phyloP scores from a whole-genome alignment of 2,329 filamentous ascomycete species.

The Fusarium sp. region DNA sequence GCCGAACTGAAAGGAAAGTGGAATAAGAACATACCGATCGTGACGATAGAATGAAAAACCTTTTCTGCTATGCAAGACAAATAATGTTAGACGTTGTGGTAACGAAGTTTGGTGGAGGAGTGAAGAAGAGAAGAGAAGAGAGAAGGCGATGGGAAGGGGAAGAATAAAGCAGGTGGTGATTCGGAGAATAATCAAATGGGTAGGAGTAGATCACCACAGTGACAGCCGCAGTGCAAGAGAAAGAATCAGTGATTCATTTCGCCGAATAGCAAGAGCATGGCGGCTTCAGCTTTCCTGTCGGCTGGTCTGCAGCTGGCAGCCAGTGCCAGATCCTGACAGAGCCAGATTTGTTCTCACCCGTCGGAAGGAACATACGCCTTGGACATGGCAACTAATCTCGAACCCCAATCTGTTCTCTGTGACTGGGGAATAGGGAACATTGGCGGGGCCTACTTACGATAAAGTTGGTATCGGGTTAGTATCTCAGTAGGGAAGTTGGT shows the following conservation, averaged over 20 bases:
- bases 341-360: background rate
- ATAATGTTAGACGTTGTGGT: conserved; percentile 30
- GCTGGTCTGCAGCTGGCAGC: conserved; percentile 26
- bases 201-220: background rate
- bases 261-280: conserved; percentile 5
- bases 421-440: background rate
- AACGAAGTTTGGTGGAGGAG: conserved; percentile 22
- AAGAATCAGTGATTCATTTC: conserved; percentile 39
- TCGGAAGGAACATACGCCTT: background rate
- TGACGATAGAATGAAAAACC: conserved; percentile 21
- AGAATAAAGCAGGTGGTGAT: conserved; percentile 22
- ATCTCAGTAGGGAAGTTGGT: background rate
- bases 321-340: conserved; percentile 19
- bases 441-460: conserved; percentile 12
- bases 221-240: background rate
- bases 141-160: conserved; percentile 16
- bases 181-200: conserved; percentile 23
- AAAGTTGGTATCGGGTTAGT: background rate
- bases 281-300: conserved; percentile 6
- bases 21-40: conserved; percentile 19
- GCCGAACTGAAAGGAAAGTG: background rate
- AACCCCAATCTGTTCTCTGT: no score
- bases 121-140: conserved; percentile 21
- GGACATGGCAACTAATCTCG: background rate
- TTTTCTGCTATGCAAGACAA: conserved; percentile 14